phyloP scores from a whole-genome alignment of 179 eudicot genomes.

The Silene coronaria region DNA sequence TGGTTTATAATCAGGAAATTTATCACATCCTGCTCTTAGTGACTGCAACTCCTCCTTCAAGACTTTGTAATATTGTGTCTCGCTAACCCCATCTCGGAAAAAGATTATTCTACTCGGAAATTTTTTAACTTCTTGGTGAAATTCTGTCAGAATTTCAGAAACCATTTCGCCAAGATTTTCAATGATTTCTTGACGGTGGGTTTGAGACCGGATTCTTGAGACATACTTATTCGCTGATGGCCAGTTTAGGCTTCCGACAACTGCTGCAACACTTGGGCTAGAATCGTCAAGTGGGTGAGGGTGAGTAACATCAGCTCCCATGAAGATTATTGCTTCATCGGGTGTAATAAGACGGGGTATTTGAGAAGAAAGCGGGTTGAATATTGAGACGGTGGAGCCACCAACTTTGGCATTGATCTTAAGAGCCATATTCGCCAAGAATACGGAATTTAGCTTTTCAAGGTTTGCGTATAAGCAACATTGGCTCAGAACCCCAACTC shows the following conservation, averaged over 20 bases:
- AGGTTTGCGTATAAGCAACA: slow-evolving; percentile 84
- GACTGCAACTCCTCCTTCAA: slow-evolving; percentile 69
- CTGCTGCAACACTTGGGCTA: slow-evolving; percentile 95
- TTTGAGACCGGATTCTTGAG: slow-evolving; percentile 84
- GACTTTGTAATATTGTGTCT: slow-evolving; percentile 83
- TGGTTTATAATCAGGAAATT: slow-evolving; percentile 55
- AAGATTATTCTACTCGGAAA: slow-evolving; percentile 70
- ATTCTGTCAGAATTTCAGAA: slow-evolving; percentile 57
- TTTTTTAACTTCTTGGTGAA: slow-evolving; percentile 39
- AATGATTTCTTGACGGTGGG: slow-evolving; percentile 85
- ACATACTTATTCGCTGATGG: slow-evolving; percentile 80
- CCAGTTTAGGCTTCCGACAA: slow-evolving; percentile 88
- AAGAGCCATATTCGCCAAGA: slow-evolving; percentile 79
- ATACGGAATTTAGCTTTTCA: slow-evolving; percentile 55
- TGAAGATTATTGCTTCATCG: slow-evolving; percentile 68
- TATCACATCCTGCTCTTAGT: slow-evolving; percentile 46
- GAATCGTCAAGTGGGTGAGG: slow-evolving; percentile 87
- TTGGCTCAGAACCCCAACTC: slow-evolving; percentile 75
- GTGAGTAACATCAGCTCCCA: slow-evolving; percentile 97
- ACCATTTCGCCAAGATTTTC: slow-evolving; percentile 74
- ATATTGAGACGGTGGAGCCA: slow-evolving; percentile 80
- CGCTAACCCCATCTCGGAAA: slow-evolving; percentile 92
- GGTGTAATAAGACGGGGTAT: slow-evolving; percentile 55
- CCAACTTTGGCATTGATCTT: slow-evolving; percentile 95
- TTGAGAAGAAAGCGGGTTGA: slow-evolving; percentile 64